Conservation (phyloP, 2,329 filamentous ascomycete species). For the Paecilomyces sp. region DNA sequence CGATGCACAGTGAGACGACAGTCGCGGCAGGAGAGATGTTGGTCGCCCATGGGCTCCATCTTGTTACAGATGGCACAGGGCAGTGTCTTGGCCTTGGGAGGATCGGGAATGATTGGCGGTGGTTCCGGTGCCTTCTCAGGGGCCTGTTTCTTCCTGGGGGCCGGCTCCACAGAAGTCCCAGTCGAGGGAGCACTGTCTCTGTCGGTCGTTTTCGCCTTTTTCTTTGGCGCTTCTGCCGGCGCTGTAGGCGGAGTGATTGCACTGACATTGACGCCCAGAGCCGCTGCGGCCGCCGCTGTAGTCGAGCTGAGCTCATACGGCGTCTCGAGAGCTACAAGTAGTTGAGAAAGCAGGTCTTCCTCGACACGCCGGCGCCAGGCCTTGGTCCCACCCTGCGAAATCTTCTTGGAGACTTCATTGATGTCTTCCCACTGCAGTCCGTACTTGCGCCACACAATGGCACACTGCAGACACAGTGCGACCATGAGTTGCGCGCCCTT, state of each 20-base stretch:
- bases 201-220: constrained; percentile 49
- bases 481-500: constrained; percentile 68
- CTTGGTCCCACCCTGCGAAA: constrained; percentile 68
- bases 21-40: constrained; percentile 72
- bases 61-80: constrained; percentile 81
- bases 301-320: constrained; percentile 36
- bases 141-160: constrained; percentile 57
- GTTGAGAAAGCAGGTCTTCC: constrained; percentile 62
- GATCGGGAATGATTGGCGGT: constrained; percentile 64
- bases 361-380: constrained; percentile 85
- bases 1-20: constrained; percentile 89
- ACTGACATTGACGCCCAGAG: constrained; percentile 34
- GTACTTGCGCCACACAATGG: constrained; percentile 90
- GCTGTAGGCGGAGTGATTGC: constrained; percentile 18
- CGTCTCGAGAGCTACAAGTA: constrained; percentile 38
- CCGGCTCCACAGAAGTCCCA: constrained; percentile 36
- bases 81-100: constrained; percentile 68
- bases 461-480: constrained; percentile 83
- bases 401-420: constrained; percentile 85
- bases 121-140: constrained; percentile 49
- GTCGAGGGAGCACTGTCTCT: constrained; percentile 33
- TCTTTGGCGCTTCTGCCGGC: constrained; percentile 50
- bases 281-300: constrained; percentile 37
- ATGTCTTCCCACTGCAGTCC: constrained; percentile 92
- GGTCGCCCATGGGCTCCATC: constrained; percentile 63